phyloP scores from a whole-genome alignment of 768 basidiomycete species.

The Lactarius hatsudake region DNA sequence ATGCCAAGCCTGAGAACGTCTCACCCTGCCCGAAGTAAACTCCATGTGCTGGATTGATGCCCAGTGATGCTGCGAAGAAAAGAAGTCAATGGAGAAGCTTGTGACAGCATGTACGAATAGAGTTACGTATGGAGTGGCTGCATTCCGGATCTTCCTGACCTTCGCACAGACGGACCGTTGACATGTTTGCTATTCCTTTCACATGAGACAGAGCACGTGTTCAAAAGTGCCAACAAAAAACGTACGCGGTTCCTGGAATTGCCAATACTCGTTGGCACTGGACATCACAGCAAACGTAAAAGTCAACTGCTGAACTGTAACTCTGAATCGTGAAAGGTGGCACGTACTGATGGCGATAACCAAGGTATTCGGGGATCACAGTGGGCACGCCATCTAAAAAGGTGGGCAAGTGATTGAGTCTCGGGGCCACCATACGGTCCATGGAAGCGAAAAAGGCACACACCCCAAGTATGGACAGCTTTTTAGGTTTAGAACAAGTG shows the following conservation, averaged over 20 bases:
- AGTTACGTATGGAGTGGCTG: conserved; percentile 47
- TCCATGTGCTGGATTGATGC: conserved; percentile 46
- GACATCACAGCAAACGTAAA: background rate
- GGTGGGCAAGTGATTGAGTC: background rate
- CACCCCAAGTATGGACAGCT: conserved; percentile 48
- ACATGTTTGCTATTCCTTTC: conserved; percentile 30
- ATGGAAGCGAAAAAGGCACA: background rate
- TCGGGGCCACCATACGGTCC: background rate
- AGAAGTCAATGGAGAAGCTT: background rate
- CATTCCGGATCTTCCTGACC: conserved; percentile 48
- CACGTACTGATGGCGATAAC: conserved; percentile 47
- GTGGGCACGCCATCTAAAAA: conserved; percentile 50
- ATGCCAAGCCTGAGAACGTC: background rate
- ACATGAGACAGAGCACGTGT: background rate
- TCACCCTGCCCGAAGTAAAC: conserved; percentile 47
- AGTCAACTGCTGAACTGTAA: background rate
- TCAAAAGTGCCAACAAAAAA: background rate
- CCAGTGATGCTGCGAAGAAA: conserved; percentile 40
- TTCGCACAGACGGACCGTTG: conserved; percentile 42
- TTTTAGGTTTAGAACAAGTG: background rate
- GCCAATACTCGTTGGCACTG: conserved; percentile 47
- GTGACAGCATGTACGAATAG: background rate
- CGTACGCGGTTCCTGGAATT: conserved; percentile 43
- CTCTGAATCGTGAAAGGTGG: background rate
- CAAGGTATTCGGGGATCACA: conserved; percentile 43